Evolutionary conservation across 148 eudicot genomes (phyloP).

Genomic region (Heliosperma pusillum): DNA sequence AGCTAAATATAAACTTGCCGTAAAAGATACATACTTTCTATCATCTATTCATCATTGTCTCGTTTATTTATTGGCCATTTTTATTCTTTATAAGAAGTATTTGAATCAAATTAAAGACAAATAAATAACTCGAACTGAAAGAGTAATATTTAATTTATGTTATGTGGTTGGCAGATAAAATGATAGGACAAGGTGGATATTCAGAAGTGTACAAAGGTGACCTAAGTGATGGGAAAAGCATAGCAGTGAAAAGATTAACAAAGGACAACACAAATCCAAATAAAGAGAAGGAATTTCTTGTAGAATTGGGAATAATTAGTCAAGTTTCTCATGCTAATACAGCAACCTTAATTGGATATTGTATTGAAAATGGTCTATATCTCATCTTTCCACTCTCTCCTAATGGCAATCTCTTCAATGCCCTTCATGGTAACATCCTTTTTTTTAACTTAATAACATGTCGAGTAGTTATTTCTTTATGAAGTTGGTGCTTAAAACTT

Average conservation of each 20-base stretch:
- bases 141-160: neutral
- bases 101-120: too few relatives aligned
- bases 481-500: too few relatives aligned
- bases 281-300: conserved; percentile 78
- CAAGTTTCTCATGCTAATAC: conserved; percentile 90
- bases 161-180: conserved; percentile 45
- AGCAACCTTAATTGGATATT: conserved; percentile 58
- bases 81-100: too few relatives aligned
- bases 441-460: too few relatives aligned
- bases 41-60: conserved; percentile 6
- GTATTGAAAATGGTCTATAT: conserved; percentile 76
- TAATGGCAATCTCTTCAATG: conserved; percentile 62
- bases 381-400: conserved; percentile 71
- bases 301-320: conserved; percentile 72
- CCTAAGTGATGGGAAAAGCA: conserved; percentile 40
- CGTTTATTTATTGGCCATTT: too few relatives aligned
- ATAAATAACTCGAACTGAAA: too few relatives aligned
- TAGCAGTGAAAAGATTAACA: conserved; percentile 77
- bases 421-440: conserved; percentile 87
- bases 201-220: conserved; percentile 88
- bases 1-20: neutral
- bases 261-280: conserved; percentile 42
- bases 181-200: conserved; percentile 89
- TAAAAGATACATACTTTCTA: neutral
- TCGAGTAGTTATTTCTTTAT: too few relatives aligned